These are phyloP conservation scores for Sclerotinia minor DNA, from an alignment of 2,329 filamentous ascomycete genomes.

Conservation along the genomic window DNA sequence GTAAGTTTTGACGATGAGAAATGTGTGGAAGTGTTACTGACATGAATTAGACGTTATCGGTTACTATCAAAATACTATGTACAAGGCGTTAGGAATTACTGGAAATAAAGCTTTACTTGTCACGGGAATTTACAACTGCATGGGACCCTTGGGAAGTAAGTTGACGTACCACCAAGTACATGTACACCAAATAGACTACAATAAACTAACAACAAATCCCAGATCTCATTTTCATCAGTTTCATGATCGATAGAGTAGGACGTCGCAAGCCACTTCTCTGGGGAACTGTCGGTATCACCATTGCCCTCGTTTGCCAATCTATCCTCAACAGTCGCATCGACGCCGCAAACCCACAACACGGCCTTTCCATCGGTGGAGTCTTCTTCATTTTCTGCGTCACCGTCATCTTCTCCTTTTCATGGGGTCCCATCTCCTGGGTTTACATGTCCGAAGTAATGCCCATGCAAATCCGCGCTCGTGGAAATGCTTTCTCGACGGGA, in stretches of 20 bases:
- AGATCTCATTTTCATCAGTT: slow-evolving; percentile 60
- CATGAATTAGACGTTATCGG: slow-evolving; percentile 54
- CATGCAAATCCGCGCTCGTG: slow-evolving; percentile 62
- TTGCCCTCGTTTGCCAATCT: slow-evolving; percentile 61
- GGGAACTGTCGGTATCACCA: slow-evolving; percentile 54
- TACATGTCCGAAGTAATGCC: slow-evolving; percentile 68
- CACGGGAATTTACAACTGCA: slow-evolving; percentile 60
- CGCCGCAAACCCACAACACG: slow-evolving; percentile 44
- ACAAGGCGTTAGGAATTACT: slow-evolving; percentile 56
- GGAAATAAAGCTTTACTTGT: slow-evolving; percentile 55
- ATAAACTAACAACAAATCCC: slow-evolving; percentile 20
- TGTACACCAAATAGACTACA: neutral
- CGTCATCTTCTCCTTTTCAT: slow-evolving; percentile 59
- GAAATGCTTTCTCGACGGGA: slow-evolving; percentile 57
- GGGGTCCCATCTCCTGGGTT: slow-evolving; percentile 61
- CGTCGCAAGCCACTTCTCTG: slow-evolving; percentile 54
- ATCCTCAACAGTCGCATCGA: slow-evolving; percentile 54
- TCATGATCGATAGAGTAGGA: slow-evolving; percentile 55
- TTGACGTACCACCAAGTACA: neutral
- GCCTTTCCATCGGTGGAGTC: slow-evolving; percentile 59
- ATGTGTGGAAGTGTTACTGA: neutral
- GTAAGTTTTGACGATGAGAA: slow-evolving; percentile 25
- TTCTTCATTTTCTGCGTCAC: slow-evolving; percentile 66
- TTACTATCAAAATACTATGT: slow-evolving; percentile 63
- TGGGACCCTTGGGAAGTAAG: slow-evolving; percentile 51